phyloP scores from a whole-genome alignment of 805 yeast species.

The Candida stauntonica region DNA sequence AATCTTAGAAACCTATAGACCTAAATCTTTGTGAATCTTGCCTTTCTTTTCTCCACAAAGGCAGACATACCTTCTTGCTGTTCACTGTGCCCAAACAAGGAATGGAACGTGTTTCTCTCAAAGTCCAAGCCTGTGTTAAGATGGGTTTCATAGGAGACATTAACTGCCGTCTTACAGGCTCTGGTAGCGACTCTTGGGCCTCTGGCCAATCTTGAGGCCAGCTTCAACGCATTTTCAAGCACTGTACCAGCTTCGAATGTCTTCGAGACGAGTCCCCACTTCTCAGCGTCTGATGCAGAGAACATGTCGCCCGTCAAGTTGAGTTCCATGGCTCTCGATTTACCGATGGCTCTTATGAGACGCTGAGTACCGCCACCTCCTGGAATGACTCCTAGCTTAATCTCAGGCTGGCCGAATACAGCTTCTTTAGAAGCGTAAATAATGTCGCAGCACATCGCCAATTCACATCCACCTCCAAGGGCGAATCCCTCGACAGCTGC shows the following conservation, averaged over 20 bases:
- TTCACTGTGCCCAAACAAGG: slow-evolving; percentile 41
- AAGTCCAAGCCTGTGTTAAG: slow-evolving; percentile 36
- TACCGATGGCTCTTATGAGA: slow-evolving; percentile 43
- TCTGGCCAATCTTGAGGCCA: slow-evolving; percentile 39
- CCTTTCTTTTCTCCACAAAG: slow-evolving; percentile 41
- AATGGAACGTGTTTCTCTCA: slow-evolving; percentile 43
- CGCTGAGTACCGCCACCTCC: slow-evolving; percentile 55
- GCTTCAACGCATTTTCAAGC: slow-evolving; percentile 39
- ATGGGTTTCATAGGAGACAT: slow-evolving; percentile 33
- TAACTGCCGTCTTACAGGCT: slow-evolving; percentile 44
- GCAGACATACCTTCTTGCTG: slow-evolving; percentile 50
- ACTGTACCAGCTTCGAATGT: slow-evolving; percentile 36
- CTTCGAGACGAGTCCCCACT: slow-evolving; percentile 45
- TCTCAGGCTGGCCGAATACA: slow-evolving; percentile 51
- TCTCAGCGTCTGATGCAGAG: slow-evolving; percentile 40
- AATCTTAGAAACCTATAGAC: background rate
- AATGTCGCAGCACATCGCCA: slow-evolving; percentile 49
- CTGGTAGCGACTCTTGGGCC: slow-evolving; percentile 40
- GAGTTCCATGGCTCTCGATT: slow-evolving; percentile 45
- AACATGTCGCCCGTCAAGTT: slow-evolving; percentile 44
- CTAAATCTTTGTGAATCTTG: slow-evolving; percentile 27
- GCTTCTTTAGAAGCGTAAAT: slow-evolving; percentile 46
- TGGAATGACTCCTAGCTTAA: slow-evolving; percentile 46
- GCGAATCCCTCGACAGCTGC: slow-evolving; percentile 55
- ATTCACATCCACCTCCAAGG: slow-evolving; percentile 54